Evolutionary conservation across 2,329 filamentous ascomycete genomes (phyloP).

Genomic region (Xylariaceae sp.): DNA sequence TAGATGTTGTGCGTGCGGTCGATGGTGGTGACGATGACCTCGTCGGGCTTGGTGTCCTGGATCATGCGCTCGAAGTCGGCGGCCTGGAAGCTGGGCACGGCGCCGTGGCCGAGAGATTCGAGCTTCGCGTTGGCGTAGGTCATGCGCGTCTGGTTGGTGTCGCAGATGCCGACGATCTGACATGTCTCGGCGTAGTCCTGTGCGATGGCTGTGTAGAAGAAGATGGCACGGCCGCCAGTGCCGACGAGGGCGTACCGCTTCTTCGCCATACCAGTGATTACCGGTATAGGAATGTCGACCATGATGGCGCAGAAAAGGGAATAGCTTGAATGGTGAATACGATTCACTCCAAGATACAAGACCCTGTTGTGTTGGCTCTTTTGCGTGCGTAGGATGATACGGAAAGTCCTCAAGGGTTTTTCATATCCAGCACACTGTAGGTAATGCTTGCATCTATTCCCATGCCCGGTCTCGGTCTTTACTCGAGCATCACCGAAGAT

Average conservation of each 20-base stretch:
- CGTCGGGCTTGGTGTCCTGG: constrained; percentile 50
- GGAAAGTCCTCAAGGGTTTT: too few species aligned
- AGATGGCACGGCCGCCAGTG: constrained; percentile 54
- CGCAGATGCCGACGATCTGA: constrained; percentile 51
- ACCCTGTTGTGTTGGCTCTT: too few species aligned
- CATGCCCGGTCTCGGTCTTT: too few species aligned
- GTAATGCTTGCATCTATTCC: too few species aligned
- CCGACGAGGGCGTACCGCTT: constrained; percentile 54
- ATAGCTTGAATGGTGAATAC: too few species aligned
- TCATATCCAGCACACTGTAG: too few species aligned
- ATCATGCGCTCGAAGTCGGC: constrained; percentile 56
- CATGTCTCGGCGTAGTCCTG: constrained; percentile 47
- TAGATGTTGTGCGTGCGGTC: constrained; percentile 59
- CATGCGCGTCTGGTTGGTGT: constrained; percentile 58
- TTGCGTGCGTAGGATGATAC: too few species aligned
- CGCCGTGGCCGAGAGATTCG: constrained; percentile 38
- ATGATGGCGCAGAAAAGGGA: too few species aligned
- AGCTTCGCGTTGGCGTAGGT: constrained; percentile 50
- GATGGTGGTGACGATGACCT: constrained; percentile 60
- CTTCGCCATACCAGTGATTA: constrained; percentile 5
- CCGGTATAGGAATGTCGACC: constrained; percentile 12
- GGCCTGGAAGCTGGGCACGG: constrained; percentile 51
- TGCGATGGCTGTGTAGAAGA: constrained; percentile 57
- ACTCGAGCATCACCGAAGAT: neutral
- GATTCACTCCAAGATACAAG: too few species aligned